Evolutionary conservation across 805 yeast species (phyloP), one percentile per base, ranked within the genome.

Genomic region (Kodamaea nitidulidarum): DNA sequence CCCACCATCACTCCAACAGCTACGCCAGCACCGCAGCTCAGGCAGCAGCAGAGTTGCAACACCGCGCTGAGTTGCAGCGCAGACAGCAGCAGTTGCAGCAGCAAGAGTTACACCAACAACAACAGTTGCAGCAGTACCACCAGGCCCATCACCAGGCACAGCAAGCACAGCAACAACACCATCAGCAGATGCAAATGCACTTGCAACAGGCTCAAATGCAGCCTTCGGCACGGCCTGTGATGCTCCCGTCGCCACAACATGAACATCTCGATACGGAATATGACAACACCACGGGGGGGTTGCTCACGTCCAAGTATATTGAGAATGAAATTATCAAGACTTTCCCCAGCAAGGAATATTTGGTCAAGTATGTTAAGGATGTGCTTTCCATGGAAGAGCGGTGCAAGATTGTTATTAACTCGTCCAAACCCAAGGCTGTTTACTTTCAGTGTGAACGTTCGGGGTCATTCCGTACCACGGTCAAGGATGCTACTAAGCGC

Each of bases 401-500:
- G 43, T 68, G 73, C 50, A 62, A 67, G 49, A 67, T 69, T 51
- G 75, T 69, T 31, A 68, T 69, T 52, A 67, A 66, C 51, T 65
- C 71, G 20, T 66, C 72, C 18, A 69, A 69, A 53, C 73, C 73
- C 15, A 67, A 69, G 52, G 75, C 75, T 4, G 70, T 69, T 15
- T 69, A 69, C 53, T 69, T 68, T 54, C 72, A 67, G 52, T 69
- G 72, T 49, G 75, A 69, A 49, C 49, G 72, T 34, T 62, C 70
- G 4, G 75, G 75, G 2, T 56, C 62, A 24, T 69, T 67, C 44
- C 56, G 75, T 53, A 69, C 75, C 29, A 69, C 75, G 3, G 75
- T 69, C 38, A 68, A 69, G 52, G 73, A 67, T 37, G 57, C 70
- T 16, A 48, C 65, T 35, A 67, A 68, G 55, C 55, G 75, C 53